phyloP scores from a whole-genome alignment of 345 rosid species.

The Citropsis articulata region DNA sequence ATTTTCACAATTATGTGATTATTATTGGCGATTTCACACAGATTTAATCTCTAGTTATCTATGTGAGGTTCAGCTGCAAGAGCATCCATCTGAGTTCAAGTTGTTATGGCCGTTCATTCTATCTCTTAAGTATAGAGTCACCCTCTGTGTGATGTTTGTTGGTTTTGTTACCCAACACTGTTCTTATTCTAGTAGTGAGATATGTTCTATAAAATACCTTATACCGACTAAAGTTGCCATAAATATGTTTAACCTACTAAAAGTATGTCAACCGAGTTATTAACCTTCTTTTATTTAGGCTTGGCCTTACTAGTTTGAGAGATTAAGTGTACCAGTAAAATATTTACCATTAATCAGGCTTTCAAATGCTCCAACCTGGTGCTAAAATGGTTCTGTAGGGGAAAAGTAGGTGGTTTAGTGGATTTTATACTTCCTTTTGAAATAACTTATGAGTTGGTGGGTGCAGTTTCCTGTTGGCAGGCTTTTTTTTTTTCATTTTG shows the following conservation, averaged over 20 bases:
- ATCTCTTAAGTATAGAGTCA: neutral
- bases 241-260: neutral
- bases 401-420: neutral
- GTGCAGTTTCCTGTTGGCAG: neutral
- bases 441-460: neutral
- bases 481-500: neutral
- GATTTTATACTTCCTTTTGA: neutral
- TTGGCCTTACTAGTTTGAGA: neutral
- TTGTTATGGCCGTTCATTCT: neutral
- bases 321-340: neutral
- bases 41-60: neutral
- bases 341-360: neutral
- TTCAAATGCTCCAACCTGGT: neutral
- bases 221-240: neutral
- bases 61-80: neutral
- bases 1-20: neutral
- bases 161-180: neutral
- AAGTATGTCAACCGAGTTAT: neutral
- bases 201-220: neutral
- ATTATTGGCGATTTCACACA: neutral
- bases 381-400: neutral
- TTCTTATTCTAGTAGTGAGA: neutral
- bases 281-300: neutral
- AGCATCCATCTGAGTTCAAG: neutral
- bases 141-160: neutral